Base-by-base conservation (phyloP, 306 rosid genomes). In the Rosa rugosa region DNA sequence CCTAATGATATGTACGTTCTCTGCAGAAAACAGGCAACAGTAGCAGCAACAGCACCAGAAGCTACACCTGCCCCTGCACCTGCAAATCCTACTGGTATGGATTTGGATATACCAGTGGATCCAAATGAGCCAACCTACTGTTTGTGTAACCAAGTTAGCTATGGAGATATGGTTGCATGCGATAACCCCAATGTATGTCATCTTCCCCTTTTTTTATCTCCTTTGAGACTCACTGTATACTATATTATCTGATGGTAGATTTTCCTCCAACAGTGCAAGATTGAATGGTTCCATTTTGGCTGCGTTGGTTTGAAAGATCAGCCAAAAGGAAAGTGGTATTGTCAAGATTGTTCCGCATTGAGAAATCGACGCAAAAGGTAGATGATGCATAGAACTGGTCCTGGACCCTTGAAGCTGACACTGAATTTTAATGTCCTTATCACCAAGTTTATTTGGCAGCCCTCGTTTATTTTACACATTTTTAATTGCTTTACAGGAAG, bases 81-180 rank as follows among this genome's bases (percentile, higher is more conserved):
- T 36, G 80, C 81, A 22, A 84, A 77, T 80, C 87, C 85, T 45
- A 77, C 83, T 18, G 80, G 84, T 62, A 86, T 86, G 88, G 87
- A 88, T 84, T 76, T 86, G 17, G 92, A 88, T 63, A 41, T 88
- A 54, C 88, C 90, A 13, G 87, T 86, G 60, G 90, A 88, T 84
- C 92, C 90, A 47, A 88, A 86, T 31, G 92, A 88, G 79, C 92
- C 92, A 11, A 88, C 92, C 0, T 88, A 88, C 83, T 88, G 92
- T 78, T 54, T 82, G 47, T 88, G 92, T 75, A 88, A 88, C 79
- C 85, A 86, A 81, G 90, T 86, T 38, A 88, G 92, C 87, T 86
- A 79, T 2, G 88, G 92, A 67, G 90, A 86, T 79, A 88, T 88
- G 92, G 88, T 86, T 86, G 92, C 92, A n/a, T 86, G 90, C 25